Evolutionary conservation across 2,329 filamentous ascomycete species (phyloP), one percentile per base, ranked within the genome.

Genomic region (Arthrocladium fulminans): DNA sequence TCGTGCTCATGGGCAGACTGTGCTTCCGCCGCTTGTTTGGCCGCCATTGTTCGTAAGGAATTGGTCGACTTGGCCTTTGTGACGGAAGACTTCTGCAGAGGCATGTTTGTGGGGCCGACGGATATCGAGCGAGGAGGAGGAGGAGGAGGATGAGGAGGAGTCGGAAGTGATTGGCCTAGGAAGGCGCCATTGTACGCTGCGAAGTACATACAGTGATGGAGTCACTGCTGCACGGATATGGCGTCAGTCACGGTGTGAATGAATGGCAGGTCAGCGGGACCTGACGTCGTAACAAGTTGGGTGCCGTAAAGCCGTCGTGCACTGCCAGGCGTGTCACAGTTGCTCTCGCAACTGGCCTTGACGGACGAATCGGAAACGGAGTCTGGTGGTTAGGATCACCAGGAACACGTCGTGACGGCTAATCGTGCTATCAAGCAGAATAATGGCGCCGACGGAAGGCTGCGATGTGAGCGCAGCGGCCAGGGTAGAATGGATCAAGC

Each of bases 31-130:
- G 56, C 54, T 20, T 63, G 58, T 17, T 59, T 54, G 37, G 63
- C 57, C 12, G 63, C 57, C 51, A 65, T 64, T 29, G 63, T 62
- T 15, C 61, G 57, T 6, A 73, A 60, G 25, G 67, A 65, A 48
- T 66, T 71, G 17, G 65, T 66, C 1, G 70, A 73, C 45, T 67
- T 69, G 51, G 68, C 66, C 57, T 68, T 71, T 17, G 61, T 64
- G n/a, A 72, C 59, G 17, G 62, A 22, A 7, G 45, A 20, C 20
- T 45, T 45, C 12, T 17, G 19, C 3, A 12, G 10, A 32, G 41
- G 32, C 29, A 37, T 37, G 43, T 45, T 19, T 12, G 29, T 13
- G 3, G 43, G 29, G 2, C 43, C 43, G 9, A 6, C 3, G 7
- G 43, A 45, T 25, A 45, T 22, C 51, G 30, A 57, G 47, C n/a